A percentile compares a stretch with the other conserved stretches of the same genome.
Conservation (phyloP, 2,329 filamentous ascomycete species). For the Epichloe coenophiala region DNA sequence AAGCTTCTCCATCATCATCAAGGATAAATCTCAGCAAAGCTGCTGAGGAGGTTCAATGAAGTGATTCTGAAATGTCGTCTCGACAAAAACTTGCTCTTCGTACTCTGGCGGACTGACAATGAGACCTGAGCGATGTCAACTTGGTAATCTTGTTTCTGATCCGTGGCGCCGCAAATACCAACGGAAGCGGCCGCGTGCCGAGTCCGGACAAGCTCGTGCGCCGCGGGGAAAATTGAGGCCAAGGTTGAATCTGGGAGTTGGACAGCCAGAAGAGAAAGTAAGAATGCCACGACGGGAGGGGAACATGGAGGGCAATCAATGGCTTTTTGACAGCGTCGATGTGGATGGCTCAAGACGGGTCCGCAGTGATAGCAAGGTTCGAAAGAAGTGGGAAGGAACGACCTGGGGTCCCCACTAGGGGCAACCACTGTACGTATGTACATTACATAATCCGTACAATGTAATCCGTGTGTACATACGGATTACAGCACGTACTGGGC, state of each 20-base stretch:
- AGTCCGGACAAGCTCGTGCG: not conserved
- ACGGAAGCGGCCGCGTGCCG: not conserved
- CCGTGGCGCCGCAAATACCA: not conserved
- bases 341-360: not conserved
- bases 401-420: constrained; percentile 1
- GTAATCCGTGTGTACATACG: too few species aligned
- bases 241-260: not conserved
- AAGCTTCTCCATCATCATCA: constrained; percentile 10
- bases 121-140: not conserved
- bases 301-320: not conserved
- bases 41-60: not conserved
- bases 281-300: not conserved
- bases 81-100: not conserved
- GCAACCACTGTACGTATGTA: too few species aligned
- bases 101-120: not conserved
- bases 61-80: not conserved
- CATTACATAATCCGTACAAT: too few species aligned
- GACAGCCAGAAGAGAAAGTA: not conserved
- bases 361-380: not conserved
- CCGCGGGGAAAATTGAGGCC: not conserved
- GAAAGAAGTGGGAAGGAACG: constrained; percentile 2
- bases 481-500: not conserved
- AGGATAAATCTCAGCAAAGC: not conserved
- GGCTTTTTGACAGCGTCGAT: not conserved
- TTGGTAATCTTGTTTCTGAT: not conserved